Evolutionary conservation across 2,329 filamentous ascomycete species (phyloP), one percentile per base, ranked within the genome.

Genomic region (Penicillium sp.): DNA sequence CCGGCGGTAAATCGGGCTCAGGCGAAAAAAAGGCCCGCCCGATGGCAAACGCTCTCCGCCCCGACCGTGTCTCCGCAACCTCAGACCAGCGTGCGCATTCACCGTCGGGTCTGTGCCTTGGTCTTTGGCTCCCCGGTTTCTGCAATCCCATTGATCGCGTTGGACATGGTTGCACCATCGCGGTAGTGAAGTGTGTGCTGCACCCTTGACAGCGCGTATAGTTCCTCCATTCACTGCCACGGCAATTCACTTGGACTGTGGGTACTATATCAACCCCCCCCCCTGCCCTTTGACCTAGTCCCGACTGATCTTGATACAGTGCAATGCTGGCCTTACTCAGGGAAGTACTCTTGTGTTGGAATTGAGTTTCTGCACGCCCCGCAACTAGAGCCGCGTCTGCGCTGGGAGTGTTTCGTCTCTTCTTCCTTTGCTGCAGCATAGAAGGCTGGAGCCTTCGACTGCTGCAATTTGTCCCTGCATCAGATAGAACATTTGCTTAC

Each of bases 1-100:
- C 48, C 50, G 50, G 50, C 50, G 51, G 51, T 48, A 50, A 53
- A 41, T 50, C 51, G 44, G 43, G 37, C 15, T 40, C 42, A 36
- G 36, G 41, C 41, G 41, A 44, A 54, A 54, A 51, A 47, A 40
- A 48, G 43, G 35, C 30, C 48, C 48, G 45, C 45, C 51, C 47
- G 47, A 50, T 45, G 38, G 38, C 40, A 32, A 41, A 39, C 21
- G 33, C 27, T 37, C 34, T 43, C 33, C 33, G 29, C 36, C 33
- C 26, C 37, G 10, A 31, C 15, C 17, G n/a, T n/a, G n/a, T n/a
- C n/a, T n/a, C n/a, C n/a, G n/a, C n/a, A n/a, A n/a, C n/a, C n/a
- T n/a, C n/a, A n/a, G n/a, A n/a, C n/a, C n/a, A n/a, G n/a, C n/a
- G n/a, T n/a, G n/a, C n/a, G n/a, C n/a, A n/a, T n/a, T n/a, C n/a